Percentiles rank a stretch among this genome's conserved stretches.
These are phyloP conservation scores for Cutaneotrichosporon cavernicola DNA, from an alignment of 1,284 basidiomycete species.

Conservation along the genomic window DNA sequence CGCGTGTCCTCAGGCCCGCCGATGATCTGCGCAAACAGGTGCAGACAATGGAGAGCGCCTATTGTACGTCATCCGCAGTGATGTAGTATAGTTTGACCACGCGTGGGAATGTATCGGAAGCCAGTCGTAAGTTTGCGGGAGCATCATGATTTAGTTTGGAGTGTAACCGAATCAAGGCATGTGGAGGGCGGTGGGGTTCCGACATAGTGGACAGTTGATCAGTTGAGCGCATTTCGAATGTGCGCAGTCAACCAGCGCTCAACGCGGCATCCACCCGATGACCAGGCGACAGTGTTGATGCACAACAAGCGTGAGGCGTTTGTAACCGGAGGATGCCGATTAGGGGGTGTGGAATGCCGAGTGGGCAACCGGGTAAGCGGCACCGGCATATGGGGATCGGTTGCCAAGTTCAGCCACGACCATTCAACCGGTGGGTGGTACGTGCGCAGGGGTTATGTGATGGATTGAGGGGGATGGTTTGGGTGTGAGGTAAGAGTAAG, in stretches of 20 bases:
- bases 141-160: neutral
- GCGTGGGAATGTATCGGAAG: neutral
- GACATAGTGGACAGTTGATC: neutral
- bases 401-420: neutral
- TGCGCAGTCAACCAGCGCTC: neutral
- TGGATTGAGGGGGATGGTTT: neutral
- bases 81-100: neutral
- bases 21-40: constrained; percentile 26
- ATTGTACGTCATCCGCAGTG: neutral
- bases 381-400: neutral
- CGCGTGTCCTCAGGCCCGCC: constrained; percentile 34
- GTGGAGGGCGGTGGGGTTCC: neutral
- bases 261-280: neutral
- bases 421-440: neutral
- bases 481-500: neutral
- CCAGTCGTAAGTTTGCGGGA: neutral
- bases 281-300: neutral
- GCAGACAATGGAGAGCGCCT: constrained; percentile 35
- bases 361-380: constrained; percentile 3
- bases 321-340: neutral
- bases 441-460: neutral
- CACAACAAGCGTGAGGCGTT: neutral
- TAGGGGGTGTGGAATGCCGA: neutral
- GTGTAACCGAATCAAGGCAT: neutral
- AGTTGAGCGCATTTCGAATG: neutral